Conservation (phyloP, 2,329 filamentous ascomycete species). For the Aciculosporium take region DNA sequence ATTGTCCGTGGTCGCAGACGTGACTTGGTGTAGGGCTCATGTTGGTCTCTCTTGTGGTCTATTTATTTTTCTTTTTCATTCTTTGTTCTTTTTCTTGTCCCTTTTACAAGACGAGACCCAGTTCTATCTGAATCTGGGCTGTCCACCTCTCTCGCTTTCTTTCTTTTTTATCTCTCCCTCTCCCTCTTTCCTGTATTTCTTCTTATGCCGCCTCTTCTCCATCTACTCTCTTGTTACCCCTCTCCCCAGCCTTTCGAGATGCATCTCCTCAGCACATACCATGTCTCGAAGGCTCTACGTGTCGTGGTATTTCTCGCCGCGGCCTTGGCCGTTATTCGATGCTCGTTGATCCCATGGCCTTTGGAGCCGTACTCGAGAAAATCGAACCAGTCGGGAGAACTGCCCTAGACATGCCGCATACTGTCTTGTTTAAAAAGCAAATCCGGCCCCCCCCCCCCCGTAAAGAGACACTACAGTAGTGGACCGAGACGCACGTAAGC, state of each 20-base stretch:
- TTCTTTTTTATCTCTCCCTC: not conserved
- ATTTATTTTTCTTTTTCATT: no score
- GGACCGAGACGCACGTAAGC: conserved; percentile 9
- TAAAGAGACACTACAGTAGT: not conserved
- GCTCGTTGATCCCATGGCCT: not conserved
- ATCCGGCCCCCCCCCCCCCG: not conserved
- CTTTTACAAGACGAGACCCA: no score
- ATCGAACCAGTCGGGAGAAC: not conserved
- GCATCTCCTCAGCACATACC: not conserved
- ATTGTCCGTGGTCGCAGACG: no score
- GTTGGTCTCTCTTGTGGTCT: no score
- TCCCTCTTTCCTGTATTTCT: not conserved
- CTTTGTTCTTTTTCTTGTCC: not conserved
- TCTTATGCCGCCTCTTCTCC: not conserved
- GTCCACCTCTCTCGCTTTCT: not conserved
- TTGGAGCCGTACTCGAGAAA: not conserved
- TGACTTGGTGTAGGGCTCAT: no score
- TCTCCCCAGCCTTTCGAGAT: no score
- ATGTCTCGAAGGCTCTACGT: not conserved
- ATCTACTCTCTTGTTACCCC: not conserved
- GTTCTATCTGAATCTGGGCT: no score
- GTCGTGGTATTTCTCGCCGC: not conserved
- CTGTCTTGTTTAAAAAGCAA: no score
- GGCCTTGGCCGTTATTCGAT: not conserved
- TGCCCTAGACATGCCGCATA: no score